Evolutionary conservation across 1,284 basidiomycete genomes (phyloP), one percentile per base, ranked within the genome.

Genomic region (Calocybe gambosa): DNA sequence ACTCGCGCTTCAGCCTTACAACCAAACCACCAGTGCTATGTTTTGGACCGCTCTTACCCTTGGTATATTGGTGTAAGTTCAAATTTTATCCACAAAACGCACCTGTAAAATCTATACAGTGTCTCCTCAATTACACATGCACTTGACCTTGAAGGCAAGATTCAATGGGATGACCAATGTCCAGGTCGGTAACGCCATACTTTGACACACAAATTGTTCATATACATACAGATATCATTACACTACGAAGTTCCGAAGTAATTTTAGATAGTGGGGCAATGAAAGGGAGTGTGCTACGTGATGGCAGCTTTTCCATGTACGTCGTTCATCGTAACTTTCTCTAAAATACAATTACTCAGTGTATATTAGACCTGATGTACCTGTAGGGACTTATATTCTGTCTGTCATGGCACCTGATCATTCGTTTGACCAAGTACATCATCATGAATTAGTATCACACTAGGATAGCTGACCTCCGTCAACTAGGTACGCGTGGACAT

Each of bases 271-370:
- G 77, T 46, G 82, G 80, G 5, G 66, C 61, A 45, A 61, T 72
- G 43, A 68, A 62, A 42, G 82, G 73, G 31, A 69, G 75, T 43
- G 63, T 89, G 39, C 72, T 71, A 18, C 66, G 63, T 25, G 67
- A 77, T 55, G 85, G 86, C 31, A 66, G 64, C 40, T 89, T 89
- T 58, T 61, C 67, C 25, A 85, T 89, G 85, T 86, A 55, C 52
- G 73, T 63, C 39, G 44, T 31, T n/a, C 31, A 41, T 15, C 29
- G 19, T 43, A 23, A 20, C 40, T 26, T 45, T 23, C 6, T 40
- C 26, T 18, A 16, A 44, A 23, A 39, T 43, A 35, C 26, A 35
- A 39, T 43, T 28, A 31, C 49, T 53, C 41, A 53, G 57, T 42
- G 34, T 44, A 52, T 43, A 31, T 31, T 38, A 44, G 86, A 64